Evolutionary conservation across 2,329 filamentous ascomycete species (phyloP).

Genomic region (Fusarium caatingaense): DNA sequence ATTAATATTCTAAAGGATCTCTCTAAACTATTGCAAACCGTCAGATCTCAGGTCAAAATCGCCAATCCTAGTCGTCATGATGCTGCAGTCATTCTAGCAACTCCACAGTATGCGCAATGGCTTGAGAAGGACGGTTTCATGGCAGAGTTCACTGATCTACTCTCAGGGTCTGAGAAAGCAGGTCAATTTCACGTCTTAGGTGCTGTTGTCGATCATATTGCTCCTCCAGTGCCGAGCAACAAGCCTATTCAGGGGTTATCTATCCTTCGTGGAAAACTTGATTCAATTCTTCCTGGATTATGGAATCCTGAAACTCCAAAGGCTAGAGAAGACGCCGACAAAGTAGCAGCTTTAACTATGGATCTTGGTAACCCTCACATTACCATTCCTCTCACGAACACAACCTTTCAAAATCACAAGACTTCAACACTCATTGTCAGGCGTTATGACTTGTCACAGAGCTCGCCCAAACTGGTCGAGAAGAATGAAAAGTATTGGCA

Average conservation of each 20-base stretch:
- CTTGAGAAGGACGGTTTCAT: conserved; percentile 60
- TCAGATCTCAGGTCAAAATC: conserved; percentile 42
- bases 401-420: conserved; percentile 77
- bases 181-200: conserved; percentile 60
- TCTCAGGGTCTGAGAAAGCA: conserved; percentile 57
- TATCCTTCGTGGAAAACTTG: conserved; percentile 58
- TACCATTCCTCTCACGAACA: conserved; percentile 78
- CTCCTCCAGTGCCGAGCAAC: conserved; percentile 49
- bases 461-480: conserved; percentile 39
- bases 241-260: conserved; percentile 60
- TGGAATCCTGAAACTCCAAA: conserved; percentile 53
- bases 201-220: conserved; percentile 68
- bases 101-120: conserved; percentile 60
- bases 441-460: conserved; percentile 45
- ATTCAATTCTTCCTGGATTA: conserved; percentile 58
- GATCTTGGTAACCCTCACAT: conserved; percentile 53
- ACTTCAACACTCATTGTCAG: conserved; percentile 66
- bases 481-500: conserved; percentile 56
- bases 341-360: conserved; percentile 57
- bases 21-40: conserved; percentile 29
- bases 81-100: conserved; percentile 63
- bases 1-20: conserved; percentile 34
- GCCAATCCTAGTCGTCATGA: conserved; percentile 49
- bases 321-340: conserved; percentile 49
- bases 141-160: conserved; percentile 56